A percentile compares a stretch with the other conserved stretches of the same genome.
These are phyloP conservation scores for Tetrahymena borealis DNA, from an alignment of 73 alveolate genomes.

Conservation along the genomic window DNA sequence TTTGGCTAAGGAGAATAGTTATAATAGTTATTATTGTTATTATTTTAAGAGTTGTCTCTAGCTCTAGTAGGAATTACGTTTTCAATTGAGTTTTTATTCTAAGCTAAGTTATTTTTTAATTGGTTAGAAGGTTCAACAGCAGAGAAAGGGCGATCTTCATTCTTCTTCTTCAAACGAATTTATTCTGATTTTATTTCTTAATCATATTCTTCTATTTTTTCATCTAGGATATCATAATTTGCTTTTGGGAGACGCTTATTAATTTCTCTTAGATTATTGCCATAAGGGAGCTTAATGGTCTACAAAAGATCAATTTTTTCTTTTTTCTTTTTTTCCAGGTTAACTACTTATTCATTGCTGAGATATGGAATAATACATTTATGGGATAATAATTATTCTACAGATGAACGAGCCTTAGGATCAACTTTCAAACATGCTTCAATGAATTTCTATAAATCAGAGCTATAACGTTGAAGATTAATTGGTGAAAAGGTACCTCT, in stretches of 20 bases:
- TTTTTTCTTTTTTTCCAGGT: neutral
- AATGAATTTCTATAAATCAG: neutral
- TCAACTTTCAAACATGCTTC: neutral
- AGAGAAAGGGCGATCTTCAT: neutral
- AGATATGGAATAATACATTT: neutral
- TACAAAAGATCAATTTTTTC: neutral
- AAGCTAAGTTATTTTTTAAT: neutral
- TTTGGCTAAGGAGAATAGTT: neutral
- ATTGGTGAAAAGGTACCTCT: slow-evolving; percentile 20
- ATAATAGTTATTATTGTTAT: neutral
- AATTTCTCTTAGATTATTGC: neutral
- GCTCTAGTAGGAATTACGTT: neutral
- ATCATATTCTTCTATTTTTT: neutral
- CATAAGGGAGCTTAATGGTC: neutral
- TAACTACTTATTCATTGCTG: neutral
- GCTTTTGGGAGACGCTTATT: neutral
- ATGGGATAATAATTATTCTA: neutral
- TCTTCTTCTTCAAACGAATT: neutral
- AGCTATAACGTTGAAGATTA: neutral
- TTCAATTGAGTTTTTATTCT: neutral
- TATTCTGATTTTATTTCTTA: neutral
- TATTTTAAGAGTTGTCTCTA: neutral
- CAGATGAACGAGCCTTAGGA: neutral
- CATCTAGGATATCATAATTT: neutral
- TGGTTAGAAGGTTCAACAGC: neutral